Evolutionary conservation across 192 early-diverging fungal genomes (phyloP), one percentile per base, ranked within the genome.

Genomic region (Coemansia sp.): DNA sequence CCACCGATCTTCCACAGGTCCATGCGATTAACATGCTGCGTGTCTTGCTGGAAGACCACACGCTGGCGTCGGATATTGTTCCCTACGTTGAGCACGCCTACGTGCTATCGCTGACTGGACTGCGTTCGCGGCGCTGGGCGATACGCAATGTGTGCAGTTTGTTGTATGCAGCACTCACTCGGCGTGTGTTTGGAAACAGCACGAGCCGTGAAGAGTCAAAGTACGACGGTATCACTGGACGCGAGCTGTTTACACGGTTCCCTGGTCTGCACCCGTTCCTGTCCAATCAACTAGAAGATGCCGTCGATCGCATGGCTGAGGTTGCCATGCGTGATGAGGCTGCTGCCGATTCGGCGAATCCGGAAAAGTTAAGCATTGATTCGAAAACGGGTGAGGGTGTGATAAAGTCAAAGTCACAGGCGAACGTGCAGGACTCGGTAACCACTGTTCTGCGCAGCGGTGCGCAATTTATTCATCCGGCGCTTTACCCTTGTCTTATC

Each of bases 101-200:
- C 52, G 83, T 83, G 21, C 67, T 94, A 50, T 82, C 89, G 22
- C 90, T 98, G 42, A 79, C 81, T 11, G 91, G 91, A 1, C 89
- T 96, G 48, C 86, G 85, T 14, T 94, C 93, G 19, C 66, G 66
- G 33, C 73, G 75, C 62, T 98, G 93, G 88, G 93, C 95, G 11
- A 88, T 98, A 38, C 84, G 95, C 40, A 98, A 98, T 70, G 93
- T 92, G 46, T 89, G 93, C 30, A 87, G 93, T 2, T 92, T 98
- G 87, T 66, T 98, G 54, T 98, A 92, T 66, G 88, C 92, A 9
- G 85, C 94, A 0, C 60, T 95, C 37, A 67, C 95, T 12, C 87
- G 87, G 19, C 85, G 93, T 49, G 86, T 87, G 8, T 86, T 98
- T 74, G 95, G 95, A 8, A 84, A 83, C 42, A 95, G 89, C 65